Base-by-base conservation (phyloP, 192 early-diverging fungal genomes). In the Coemansia sp. region DNA sequence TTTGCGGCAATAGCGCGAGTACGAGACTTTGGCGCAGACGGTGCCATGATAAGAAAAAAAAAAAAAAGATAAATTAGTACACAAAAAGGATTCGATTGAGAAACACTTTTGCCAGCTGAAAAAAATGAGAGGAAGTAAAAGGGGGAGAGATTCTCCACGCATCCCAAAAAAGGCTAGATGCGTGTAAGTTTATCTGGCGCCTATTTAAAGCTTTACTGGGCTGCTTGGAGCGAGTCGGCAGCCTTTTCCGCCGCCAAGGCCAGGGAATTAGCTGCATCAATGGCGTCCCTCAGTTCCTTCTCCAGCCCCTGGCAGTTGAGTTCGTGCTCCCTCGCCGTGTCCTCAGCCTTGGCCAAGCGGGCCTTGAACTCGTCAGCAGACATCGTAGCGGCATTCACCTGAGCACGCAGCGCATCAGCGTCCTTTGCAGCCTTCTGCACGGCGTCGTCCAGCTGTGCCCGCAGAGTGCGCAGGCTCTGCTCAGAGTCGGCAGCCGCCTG, bases 201-300 rank as follows among this genome's bases (percentile, higher is more conserved):
- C 45, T 42, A 6, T 31, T 18, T 28, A 38, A 39, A 68, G 52
- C 2, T 47, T 53, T 9, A 52, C 14, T 36, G 23, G n/a, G 10
- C n/a, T 3, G 48, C 45, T 6, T 64, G 47, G 7, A 70, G 63
- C 4, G 47, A 33, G 36, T 80, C 77, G 13, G 63, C 72, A 5
- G 77, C 77, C 68, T 68, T 70, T 48, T 80, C 77, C 9, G 77
- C 77, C 16, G 77, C 77, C 62, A 68, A 28, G 18, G 77, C 73
- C 61, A 80, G 48, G 10, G 65, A 57, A 33, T 67, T 71, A 3
- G 77, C 77, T 0, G 77, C 77, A 6, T 52, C 47, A 9, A 80
- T 72, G 8, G 77, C 68, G 42, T 47, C 34, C 14, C 35, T 37
- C 20, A 80, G 68, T 62, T 80, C 77, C 48, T 67, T 67, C 69